These are phyloP conservation scores for Penicillium chermesinum DNA, from an alignment of 495 filamentous ascomycete genomes.

Conservation along the genomic window DNA sequence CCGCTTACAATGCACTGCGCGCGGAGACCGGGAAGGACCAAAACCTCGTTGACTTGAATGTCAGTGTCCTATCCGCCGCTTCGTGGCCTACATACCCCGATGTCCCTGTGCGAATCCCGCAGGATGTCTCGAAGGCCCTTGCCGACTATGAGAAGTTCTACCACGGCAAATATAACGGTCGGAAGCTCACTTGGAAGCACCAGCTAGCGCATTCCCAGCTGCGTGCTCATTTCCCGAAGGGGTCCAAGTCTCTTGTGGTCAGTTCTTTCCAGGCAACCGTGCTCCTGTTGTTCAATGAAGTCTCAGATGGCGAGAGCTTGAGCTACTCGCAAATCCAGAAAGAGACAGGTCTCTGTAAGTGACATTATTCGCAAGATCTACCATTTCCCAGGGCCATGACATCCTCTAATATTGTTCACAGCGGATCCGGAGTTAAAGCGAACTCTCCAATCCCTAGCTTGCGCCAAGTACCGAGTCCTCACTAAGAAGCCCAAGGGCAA, in stretches of 20 bases:
- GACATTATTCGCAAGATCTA: conserved; percentile 11
- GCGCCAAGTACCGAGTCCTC: conserved; percentile 81
- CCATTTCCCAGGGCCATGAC: background rate
- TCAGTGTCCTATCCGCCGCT: conserved; percentile 77
- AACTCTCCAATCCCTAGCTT: conserved; percentile 91
- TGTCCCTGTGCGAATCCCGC: conserved; percentile 67
- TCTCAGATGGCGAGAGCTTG: conserved; percentile 50
- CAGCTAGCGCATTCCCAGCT: conserved; percentile 82
- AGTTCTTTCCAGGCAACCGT: conserved; percentile 89
- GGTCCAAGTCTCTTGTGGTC: conserved; percentile 79
- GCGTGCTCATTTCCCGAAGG: conserved; percentile 68
- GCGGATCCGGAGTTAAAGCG: conserved; percentile 74
- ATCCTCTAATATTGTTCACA: conserved; percentile 19
- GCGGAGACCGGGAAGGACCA: conserved; percentile 39
- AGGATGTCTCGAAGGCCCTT: conserved; percentile 61
- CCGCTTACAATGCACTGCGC: conserved; percentile 60
- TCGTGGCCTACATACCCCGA: conserved; percentile 93
- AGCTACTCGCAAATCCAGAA: conserved; percentile 65
- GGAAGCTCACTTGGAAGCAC: conserved; percentile 88
- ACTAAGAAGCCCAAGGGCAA: conserved; percentile 78
- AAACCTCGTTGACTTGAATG: conserved; percentile 68
- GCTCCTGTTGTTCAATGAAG: conserved; percentile 83
- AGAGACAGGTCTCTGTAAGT: conserved; percentile 61
- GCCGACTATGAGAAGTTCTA: conserved; percentile 77
- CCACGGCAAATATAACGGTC: conserved; percentile 76